Conservation (phyloP, 306 rosid genomes). For the Rosa multiflora region DNA sequence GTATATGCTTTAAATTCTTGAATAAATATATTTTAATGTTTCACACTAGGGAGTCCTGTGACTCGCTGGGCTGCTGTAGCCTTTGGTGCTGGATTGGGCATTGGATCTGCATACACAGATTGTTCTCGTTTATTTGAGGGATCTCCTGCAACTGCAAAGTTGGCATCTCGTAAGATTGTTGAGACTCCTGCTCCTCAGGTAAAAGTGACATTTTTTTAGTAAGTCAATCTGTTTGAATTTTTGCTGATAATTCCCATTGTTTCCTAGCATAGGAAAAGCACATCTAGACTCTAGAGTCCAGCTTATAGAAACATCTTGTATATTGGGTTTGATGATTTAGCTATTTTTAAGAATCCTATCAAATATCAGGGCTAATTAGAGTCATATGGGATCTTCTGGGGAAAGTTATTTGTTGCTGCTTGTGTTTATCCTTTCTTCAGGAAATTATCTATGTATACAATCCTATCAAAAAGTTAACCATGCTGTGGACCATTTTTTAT, state of each 20-base stretch:
- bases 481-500: too few species aligned
- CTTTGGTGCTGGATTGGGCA: conserved; percentile 84
- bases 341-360: neutral
- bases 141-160: conserved; percentile 52
- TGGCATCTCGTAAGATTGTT: conserved; percentile 28
- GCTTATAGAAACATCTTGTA: neutral
- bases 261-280: neutral
- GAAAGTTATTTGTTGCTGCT: neutral
- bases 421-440: neutral
- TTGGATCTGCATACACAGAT: conserved; percentile 83
- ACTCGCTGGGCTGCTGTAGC: conserved; percentile 92
- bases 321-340: neutral
- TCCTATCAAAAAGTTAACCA: too few species aligned
- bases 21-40: conserved; percentile 3
- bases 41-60: conserved; percentile 66
- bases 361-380: neutral
- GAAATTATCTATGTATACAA: too few species aligned
- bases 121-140: conserved; percentile 63
- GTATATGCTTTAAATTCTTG: neutral
- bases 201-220: neutral
- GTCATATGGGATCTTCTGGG: neutral
- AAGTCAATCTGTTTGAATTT: neutral
- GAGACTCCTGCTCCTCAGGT: conserved; percentile 41
- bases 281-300: neutral
- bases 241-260: neutral